Base-by-base conservation (phyloP, 2,329 filamentous ascomycete species). In the Apiospora koreana region DNA sequence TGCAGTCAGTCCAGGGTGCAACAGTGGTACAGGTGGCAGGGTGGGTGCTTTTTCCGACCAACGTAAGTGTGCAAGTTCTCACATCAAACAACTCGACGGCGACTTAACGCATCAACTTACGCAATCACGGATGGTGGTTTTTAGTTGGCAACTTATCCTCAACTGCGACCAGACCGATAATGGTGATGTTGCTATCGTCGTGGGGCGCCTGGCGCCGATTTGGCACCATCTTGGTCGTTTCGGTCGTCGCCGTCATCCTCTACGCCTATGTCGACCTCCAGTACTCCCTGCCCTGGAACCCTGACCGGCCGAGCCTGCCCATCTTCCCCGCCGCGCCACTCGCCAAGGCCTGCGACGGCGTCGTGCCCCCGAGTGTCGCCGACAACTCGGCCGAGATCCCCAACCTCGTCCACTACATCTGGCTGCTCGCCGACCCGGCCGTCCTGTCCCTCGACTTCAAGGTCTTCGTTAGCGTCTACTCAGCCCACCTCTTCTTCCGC, bases 351-450 rank as follows among this genome's bases (percentile, higher is more conserved):
- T 62, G 54, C 18, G 54, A 62, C 28, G 31, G 54, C 31, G 21
- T 31, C 18, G 9, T 35, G 3, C 31, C 54, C 18, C 18, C 31
- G 8, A 38, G 54, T 21, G 18, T 9, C 18, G 54, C 35, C 21
- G 54, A 14, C 3, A 38, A 12, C 1, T 28, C 54, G 3, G 18
- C 54, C 6, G 28, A n/a, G 1, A 68, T 68, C 3, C 67, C 67
- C 12, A 68, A 68, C 35, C 14, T 68, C 4, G 67, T 68, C n/a
- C 67, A 68, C 67, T 68, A 68, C n/a, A 25, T 68, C n/a, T 68
- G 67, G 67, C 67, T 68, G 35, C 28, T 58, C 3, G 46, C 18
- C 18, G 67, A 54, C 25, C 38, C 64, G 14, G n/a, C 64, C 64
- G 25, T 43, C 38, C 25, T 66, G 41, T 45, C 38, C n/a, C n/a